A percentile compares a stretch with the other conserved stretches of the same genome.
Conservation (phyloP, 176 grass and related monocot species). For the Cenchrus purpureus region DNA sequence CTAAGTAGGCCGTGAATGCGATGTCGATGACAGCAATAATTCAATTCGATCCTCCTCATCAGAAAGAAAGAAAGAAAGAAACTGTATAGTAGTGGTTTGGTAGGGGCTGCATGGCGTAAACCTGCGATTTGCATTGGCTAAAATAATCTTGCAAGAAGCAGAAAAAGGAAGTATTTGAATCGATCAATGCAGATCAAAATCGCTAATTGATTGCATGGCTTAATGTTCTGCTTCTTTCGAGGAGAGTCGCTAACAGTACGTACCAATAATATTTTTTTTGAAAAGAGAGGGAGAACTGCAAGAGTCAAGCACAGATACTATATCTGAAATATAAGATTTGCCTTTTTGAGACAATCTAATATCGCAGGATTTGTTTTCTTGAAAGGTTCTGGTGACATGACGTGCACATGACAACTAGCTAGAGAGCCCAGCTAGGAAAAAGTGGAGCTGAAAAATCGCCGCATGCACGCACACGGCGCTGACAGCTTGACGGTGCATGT, state of each 20-base stretch:
- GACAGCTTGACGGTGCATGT: neutral
- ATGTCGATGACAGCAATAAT: conserved; percentile 5
- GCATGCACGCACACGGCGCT: neutral
- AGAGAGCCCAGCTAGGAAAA: too few species aligned
- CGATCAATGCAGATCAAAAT: neutral
- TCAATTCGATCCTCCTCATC: neutral
- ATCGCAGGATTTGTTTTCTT: too few species aligned
- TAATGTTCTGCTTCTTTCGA: neutral
- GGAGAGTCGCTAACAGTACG: too few species aligned
- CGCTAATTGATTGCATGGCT: neutral
- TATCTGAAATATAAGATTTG: too few species aligned
- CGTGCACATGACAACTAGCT: too few species aligned
- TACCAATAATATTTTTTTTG: too few species aligned
- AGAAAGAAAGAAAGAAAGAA: neutral
- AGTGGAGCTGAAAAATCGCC: too few species aligned
- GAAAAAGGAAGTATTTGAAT: neutral
- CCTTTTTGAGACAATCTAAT: too few species aligned
- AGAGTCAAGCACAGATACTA: too few species aligned
- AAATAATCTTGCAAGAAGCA: neutral
- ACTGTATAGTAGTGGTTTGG: neutral
- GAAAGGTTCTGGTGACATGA: too few species aligned
- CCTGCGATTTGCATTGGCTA: neutral
- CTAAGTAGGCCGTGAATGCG: neutral
- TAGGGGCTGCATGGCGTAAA: neutral
- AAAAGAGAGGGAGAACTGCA: too few species aligned